A percentile compares a stretch with the other conserved stretches of the same genome.
Conservation (phyloP, 805 yeast genomes). For the Cyberlindnera mrakii region DNA sequence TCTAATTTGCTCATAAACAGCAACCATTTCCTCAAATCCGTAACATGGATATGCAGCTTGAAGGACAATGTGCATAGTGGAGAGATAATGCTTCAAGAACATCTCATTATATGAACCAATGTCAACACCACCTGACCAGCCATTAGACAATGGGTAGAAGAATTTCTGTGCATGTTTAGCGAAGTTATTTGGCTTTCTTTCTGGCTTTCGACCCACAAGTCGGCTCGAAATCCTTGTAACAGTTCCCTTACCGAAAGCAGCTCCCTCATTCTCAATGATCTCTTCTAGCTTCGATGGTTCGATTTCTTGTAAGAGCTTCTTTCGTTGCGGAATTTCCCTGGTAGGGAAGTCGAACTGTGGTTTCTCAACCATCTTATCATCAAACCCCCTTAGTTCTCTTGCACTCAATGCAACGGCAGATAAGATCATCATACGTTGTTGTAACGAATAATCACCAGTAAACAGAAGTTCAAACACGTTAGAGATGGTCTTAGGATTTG, state of each 20-base stretch:
- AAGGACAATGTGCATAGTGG: constrained; percentile 39
- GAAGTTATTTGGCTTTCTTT: constrained; percentile 25
- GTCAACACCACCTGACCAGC: constrained; percentile 50
- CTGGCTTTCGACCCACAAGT: constrained; percentile 16
- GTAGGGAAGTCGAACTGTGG: constrained; percentile 31
- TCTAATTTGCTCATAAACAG: constrained; percentile 23
- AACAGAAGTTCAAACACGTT: constrained; percentile 39
- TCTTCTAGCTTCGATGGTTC: constrained; percentile 12
- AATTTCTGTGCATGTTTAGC: constrained; percentile 35
- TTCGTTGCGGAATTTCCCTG: constrained; percentile 22
- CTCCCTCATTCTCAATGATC: constrained; percentile 6
- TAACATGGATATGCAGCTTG: constrained; percentile 43
- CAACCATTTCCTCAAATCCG: constrained; percentile 31
- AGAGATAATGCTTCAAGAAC: constrained; percentile 44
- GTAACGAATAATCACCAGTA: constrained; percentile 75
- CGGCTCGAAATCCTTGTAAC: constrained; percentile 30
- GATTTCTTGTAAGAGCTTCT: constrained; percentile 10
- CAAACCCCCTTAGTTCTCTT: constrained; percentile 60
- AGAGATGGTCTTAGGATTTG: constrained; percentile 41
- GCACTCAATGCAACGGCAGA: constrained; percentile 67
- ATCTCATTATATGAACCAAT: constrained; percentile 48
- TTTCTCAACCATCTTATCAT: constrained; percentile 43
- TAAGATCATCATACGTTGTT: constrained; percentile 65
- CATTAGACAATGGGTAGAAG: constrained; percentile 47
- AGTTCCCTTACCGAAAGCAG: constrained; percentile 9